These are phyloP conservation scores for Pistacia atlantica DNA, from an alignment of 345 rosid species.

Conservation along the genomic window DNA sequence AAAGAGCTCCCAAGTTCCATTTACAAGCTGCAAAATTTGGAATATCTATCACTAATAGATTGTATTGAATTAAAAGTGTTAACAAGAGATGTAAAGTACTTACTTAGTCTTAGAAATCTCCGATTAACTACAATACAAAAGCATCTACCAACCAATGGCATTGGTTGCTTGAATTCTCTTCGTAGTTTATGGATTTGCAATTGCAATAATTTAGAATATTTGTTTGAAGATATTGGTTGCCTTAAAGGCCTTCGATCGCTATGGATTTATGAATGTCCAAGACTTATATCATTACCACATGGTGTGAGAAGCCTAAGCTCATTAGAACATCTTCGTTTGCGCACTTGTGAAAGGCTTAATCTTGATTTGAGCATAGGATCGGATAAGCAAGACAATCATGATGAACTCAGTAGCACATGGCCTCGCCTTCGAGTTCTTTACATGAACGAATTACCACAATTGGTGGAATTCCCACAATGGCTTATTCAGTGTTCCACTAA, in stretches of 20 bases:
- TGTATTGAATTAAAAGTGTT: constrained; percentile 26
- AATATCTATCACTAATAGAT: constrained; percentile 10
- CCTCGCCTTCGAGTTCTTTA: constrained; percentile 18
- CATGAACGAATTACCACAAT: constrained; percentile 13
- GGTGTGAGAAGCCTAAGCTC: constrained; percentile 10
- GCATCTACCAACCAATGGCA: constrained; percentile 17
- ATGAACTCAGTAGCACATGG: neutral
- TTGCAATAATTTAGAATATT: constrained; percentile 25
- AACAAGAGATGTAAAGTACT: constrained; percentile 16
- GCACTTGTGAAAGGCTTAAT: constrained; percentile 21
- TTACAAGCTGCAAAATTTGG: constrained; percentile 28
- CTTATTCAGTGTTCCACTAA: constrained; percentile 19
- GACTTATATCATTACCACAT: constrained; percentile 24
- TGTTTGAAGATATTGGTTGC: constrained; percentile 16
- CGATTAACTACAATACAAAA: constrained; percentile 24
- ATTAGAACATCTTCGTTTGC: constrained; percentile 24
- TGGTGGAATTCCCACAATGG: constrained; percentile 32
- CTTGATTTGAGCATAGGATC: neutral
- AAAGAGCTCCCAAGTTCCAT: constrained; percentile 27
- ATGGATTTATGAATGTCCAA: constrained; percentile 3
- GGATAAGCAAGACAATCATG: neutral
- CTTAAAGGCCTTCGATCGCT: neutral
- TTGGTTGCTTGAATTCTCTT: constrained; percentile 28
- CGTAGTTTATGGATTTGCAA: constrained; percentile 12
- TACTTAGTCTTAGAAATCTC: constrained; percentile 29